Evolutionary conservation across 495 filamentous ascomycete genomes (phyloP), one percentile per base, ranked within the genome.

Genomic region (Penicillium ucsense): DNA sequence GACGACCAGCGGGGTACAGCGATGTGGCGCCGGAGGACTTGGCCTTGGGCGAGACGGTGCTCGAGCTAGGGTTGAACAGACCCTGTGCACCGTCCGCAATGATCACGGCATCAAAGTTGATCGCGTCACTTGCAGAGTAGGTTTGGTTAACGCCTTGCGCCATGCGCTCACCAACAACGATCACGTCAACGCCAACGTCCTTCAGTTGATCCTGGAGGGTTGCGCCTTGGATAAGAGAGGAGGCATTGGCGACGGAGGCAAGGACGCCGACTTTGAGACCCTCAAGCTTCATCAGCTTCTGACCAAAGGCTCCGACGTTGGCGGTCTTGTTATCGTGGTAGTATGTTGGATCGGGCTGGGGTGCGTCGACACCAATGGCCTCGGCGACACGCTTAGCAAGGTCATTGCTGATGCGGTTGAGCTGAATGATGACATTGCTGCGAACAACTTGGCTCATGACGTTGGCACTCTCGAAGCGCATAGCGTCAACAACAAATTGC

Each of bases 401-500:
- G 41, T 86, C 82, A 54, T 90, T 76, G 61, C 73, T 77, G 43
- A 89, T 73, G 11, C 71, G 71, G 70, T 89, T 90, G 9, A 90
- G 73, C 49, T 89, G 86, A 20, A 72, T 65, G 27, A 88, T 70
- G 2, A 84, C 78, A 50, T 86, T 86, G 45, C 63, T 43, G 30
- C 61, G 55, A 10, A 89, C 83, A 28, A 67, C 52, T 2, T 53
- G 39, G 41, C 76, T 82, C 46, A 71, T 62, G 37, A 88, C 50
- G 35, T 84, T 76, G 6, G 77, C 73, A 5, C 73, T 67, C 61
- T 90, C 85, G 64, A 89, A 90, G 30, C 86, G 82, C 48, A 88
- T 79, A 1, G 83, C 85, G 64, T 90, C 84, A 64, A 90, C 73
- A 47, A 88, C 59, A 62, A 88, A 83, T 58, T 90, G 86, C 59